Base-by-base conservation (phyloP, 2,329 filamentous ascomycete genomes). In the Calonectria ilicicola region DNA sequence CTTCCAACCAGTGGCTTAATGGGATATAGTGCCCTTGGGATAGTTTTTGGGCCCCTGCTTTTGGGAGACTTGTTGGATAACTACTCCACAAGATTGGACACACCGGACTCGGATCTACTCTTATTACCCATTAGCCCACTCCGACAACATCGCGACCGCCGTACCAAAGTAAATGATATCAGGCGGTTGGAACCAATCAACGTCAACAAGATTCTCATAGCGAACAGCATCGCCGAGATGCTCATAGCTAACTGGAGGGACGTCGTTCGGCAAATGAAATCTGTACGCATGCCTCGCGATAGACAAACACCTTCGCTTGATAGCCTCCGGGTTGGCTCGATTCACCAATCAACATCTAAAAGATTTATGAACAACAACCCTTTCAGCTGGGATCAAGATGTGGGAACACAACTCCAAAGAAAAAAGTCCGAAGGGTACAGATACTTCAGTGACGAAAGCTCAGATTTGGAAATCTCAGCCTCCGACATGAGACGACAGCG, bases 191-290 rank as follows among this genome's bases (percentile, higher is more conserved):
- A 78, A 0, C 71, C 82, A 3, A 78, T 84, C 5, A 80, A 82
- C 0, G 81, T 92, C 21, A 87, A 92, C 82, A 92, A 90, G 75
- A 85, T 92, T 26, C 85, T 87, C 53, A 82, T 91, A 67, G 91
- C 90, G 14, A 92, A 91, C 72, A 83, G 84, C 38, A 88, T 93
- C 35, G 85, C 90, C 0, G 90, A 93, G 80, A 93, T 93, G 91
- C 83, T 94, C 6, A 90, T 93, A 62, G 84, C 87, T 1, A 88
- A 93, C 74, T 94, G 92, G 92, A 85, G 89, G 70, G 91, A 92
- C 60, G 86, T 93, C 14, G 89, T 92, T 51, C 85, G 87, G 46
- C 89, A 93, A 69, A 88, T 93, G 85, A 89, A 84, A 69, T 86
- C 83, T 49, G 78, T 92, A 2, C 82, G 82, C 1, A 78, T 79